A percentile compares a stretch with the other conserved stretches of the same genome.
Evolutionary conservation across 2,329 filamentous ascomycete genomes (phyloP).

Genomic region (Fragosphaeria purpurea): DNA sequence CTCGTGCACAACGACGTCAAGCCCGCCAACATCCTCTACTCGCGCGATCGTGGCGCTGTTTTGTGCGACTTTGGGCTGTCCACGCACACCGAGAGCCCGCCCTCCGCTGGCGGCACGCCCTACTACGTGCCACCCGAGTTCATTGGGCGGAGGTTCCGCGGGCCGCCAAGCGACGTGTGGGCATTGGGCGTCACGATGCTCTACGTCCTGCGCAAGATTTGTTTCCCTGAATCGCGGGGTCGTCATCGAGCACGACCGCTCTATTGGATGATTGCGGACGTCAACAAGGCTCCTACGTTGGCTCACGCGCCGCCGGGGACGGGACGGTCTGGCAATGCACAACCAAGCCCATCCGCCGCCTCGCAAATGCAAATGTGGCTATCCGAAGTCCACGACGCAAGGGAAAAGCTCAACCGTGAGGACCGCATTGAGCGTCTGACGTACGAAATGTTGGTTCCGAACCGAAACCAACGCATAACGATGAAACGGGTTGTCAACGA

Average conservation of each 20-base stretch:
- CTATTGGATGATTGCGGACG: constrained; percentile 49
- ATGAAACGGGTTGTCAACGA: constrained; percentile 42
- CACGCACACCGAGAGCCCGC: constrained; percentile 34
- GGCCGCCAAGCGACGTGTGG: constrained; percentile 48
- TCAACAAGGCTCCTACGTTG: constrained; percentile 26
- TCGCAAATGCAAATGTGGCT: constrained; percentile 49
- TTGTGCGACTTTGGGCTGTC: constrained; percentile 52
- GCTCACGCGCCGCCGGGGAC: not conserved
- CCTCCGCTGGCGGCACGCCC: constrained; percentile 45
- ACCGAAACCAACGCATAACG: constrained; percentile 41
- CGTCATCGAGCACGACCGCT: constrained; percentile 38
- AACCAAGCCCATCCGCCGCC: constrained; percentile 24
- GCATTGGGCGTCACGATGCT: constrained; percentile 51
- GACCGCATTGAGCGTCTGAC: constrained; percentile 43
- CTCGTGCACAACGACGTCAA: constrained; percentile 55
- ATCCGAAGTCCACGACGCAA: constrained; percentile 39
- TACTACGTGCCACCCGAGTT: constrained; percentile 55
- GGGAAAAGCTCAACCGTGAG: constrained; percentile 32
- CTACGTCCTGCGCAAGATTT: constrained; percentile 45
- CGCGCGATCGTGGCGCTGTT: constrained; percentile 45
- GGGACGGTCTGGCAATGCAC: too few species aligned
- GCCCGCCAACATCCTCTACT: constrained; percentile 52
- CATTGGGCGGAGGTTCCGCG: constrained; percentile 43
- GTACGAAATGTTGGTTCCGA: constrained; percentile 43
- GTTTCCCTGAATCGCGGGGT: constrained; percentile 43